Evolutionary conservation across 2,329 filamentous ascomycete genomes (phyloP), one percentile per base, ranked within the genome.

Genomic region (Trichoderma sp.): DNA sequence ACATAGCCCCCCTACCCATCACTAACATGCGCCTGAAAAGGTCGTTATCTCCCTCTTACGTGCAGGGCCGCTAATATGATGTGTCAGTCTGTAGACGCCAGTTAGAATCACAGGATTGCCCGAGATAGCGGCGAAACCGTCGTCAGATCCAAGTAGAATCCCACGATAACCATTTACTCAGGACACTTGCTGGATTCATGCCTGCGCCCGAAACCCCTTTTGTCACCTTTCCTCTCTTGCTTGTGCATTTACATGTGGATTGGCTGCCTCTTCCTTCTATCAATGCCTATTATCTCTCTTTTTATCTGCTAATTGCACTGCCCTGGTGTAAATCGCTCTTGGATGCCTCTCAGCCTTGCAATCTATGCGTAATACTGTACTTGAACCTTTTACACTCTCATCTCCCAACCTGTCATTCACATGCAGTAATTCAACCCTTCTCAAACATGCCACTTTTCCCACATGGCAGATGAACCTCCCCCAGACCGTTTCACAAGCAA

Each of bases 81-180:
- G 64, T 67, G 53, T 67, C 64, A 67, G 21, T 6, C 19, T 6
- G 16, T 10, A n/a, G 19, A 55, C 14, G n/a, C 29, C 21, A 10
- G 40, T 43, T 43, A n/a, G 7, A 35, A 35, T 27, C 40, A 19
- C 7, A 47, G 37, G 37, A 66, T 33, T 67, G 55, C 55, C 55
- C 64, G 64, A 67, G 64, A 67, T 67, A 67, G 43, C 64, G 64
- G 64, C 64, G 37, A 67, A 67, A 67, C 64, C 16, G 55, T 37
- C 64, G 24, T 64, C 52, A 35, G 33, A 43, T 19, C 40, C 40
- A 43, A 57, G 24, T 16, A 64, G 21, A 33, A 66, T 66, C 52
- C 62, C 53, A 57, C 53, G 62, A 66, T 58, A 57, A 1, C 57
- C 52, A 43, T 29, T 52, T 56, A 65, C 43, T 14, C 37, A 3